Percentiles rank a stretch among this genome's conserved stretches.
Evolutionary conservation across 345 rosid species (phyloP).

Genomic region (Kandelia obovata): DNA sequence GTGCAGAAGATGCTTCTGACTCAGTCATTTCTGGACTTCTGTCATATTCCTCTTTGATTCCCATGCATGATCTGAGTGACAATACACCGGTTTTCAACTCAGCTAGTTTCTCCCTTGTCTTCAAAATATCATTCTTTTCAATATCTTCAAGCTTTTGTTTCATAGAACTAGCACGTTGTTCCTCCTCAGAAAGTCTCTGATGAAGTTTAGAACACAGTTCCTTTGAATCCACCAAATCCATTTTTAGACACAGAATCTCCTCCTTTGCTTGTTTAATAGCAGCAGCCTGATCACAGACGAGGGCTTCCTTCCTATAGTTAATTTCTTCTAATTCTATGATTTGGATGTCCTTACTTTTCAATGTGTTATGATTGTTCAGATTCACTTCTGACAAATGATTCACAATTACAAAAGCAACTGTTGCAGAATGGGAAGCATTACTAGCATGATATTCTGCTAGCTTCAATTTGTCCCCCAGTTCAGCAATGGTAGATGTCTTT

Average conservation of each 20-base stretch:
- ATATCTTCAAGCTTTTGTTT: constrained; percentile 51
- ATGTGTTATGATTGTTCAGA: constrained; percentile 31
- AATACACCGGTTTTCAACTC: constrained; percentile 61
- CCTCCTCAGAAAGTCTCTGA: constrained; percentile 48
- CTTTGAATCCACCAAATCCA: constrained; percentile 43
- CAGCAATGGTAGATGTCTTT: constrained; percentile 38
- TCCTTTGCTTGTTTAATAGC: constrained; percentile 37
- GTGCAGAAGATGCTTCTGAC: constrained; percentile 19
- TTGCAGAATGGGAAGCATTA: constrained; percentile 61
- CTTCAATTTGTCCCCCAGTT: constrained; percentile 59
- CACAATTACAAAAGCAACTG: constrained; percentile 71
- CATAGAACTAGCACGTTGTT: constrained; percentile 40
- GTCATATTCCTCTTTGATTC: constrained; percentile 33
- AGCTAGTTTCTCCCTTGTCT: constrained; percentile 52
- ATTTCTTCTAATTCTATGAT: constrained; percentile 42
- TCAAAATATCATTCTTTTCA: constrained; percentile 51
- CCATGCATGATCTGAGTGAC: constrained; percentile 55
- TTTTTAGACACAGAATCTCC: constrained; percentile 39
- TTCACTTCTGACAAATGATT: constrained; percentile 61
- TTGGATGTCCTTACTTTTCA: constrained; percentile 48
- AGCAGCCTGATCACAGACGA: constrained; percentile 37
- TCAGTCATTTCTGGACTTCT: constrained; percentile 27
- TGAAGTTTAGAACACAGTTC: constrained; percentile 42
- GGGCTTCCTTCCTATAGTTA: constrained; percentile 38
- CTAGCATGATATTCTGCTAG: constrained; percentile 41